Evolutionary conservation across 2,329 filamentous ascomycete species (phyloP), one percentile per base, ranked within the genome.

Genomic region (Fusarium sp.): DNA sequence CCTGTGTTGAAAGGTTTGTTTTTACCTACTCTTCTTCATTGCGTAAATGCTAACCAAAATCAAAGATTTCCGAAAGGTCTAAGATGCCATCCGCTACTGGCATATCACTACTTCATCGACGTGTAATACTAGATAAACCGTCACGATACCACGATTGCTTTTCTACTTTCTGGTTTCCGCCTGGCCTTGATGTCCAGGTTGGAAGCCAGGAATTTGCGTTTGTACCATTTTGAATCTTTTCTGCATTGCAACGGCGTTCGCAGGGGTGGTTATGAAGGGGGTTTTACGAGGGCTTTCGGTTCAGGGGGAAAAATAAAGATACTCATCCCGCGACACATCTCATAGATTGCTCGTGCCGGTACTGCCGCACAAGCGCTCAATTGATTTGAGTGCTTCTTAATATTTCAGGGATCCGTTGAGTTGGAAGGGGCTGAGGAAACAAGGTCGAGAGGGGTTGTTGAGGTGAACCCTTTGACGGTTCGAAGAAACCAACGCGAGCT

Each of bases 1-100:
- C 94, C 94, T 79, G 94, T 97, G 84, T 85, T 97, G 78, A 93
- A 94, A 86, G 92, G 92, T 94, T 84, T 74, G 85, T 82, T 4
- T 28, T 10, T 21, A n/a, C 63, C 74, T 62, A 75, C 59, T 28
- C 6, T 7, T 12, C 6, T n/a, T 11, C 6, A 12, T n/a, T n/a
- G 18, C 10, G 3, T 7, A 11, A n/a, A 4, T n/a, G 34, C 18
- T 37, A 37, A 37, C 34, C 34, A 1, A 37, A 37, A 7, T 0
- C 1, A 25, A 31, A 86, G 86, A 88, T 79, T 88, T 88, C 82
- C 85, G 86, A 75, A 88, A 88, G 79, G 82, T 88, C 70, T 88
- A 83, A 71, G 34, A 53, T 69, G 65, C 51, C 37, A 59, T 69
- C 57, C 66, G 70, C 62, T 51, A 75, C 43, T 54, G 54, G 60